Percentiles rank a stretch among this genome's conserved stretches.
Evolutionary conservation across 768 basidiomycete genomes (phyloP).

Genomic region (Mycena polygramma): DNA sequence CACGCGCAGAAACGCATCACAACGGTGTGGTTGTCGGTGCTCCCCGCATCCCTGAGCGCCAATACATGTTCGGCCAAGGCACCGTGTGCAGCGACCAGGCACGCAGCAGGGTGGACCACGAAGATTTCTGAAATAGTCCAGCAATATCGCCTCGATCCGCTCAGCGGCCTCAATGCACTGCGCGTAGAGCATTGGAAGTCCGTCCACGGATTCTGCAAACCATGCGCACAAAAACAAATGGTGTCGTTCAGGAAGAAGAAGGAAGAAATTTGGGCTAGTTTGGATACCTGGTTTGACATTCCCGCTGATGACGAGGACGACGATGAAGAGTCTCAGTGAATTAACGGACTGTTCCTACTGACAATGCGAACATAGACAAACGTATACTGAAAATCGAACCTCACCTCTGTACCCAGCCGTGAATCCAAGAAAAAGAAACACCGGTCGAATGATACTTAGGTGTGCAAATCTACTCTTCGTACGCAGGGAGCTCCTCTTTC

Average conservation of each 20-base stretch:
- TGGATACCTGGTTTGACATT: slow-evolving; percentile 24
- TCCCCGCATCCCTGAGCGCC: not conserved
- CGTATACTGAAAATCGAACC: too few relatives aligned
- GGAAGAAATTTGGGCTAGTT: slow-evolving; percentile 6
- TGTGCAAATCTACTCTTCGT: too few relatives aligned
- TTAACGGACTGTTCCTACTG: too few relatives aligned
- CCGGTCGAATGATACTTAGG: too few relatives aligned
- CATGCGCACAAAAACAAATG: not conserved
- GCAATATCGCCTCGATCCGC: slow-evolving; percentile 9
- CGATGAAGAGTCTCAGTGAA: slow-evolving; percentile 1
- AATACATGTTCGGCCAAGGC: not conserved
- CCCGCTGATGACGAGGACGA: not conserved
- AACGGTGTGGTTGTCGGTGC: slow-evolving; percentile 28
- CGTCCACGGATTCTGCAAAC: not conserved
- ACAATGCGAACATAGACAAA: too few relatives aligned
- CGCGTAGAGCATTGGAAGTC: not conserved
- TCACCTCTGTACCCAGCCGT: too few relatives aligned
- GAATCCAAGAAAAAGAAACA: too few relatives aligned
- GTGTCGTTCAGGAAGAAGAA: not conserved
- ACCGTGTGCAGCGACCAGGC: not conserved
- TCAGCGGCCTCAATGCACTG: slow-evolving; percentile 12
- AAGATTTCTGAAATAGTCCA: not conserved
- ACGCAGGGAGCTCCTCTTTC: too few relatives aligned
- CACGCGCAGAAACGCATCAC: slow-evolving; percentile 32
- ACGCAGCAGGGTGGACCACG: not conserved